A percentile compares a stretch with the other conserved stretches of the same genome.
These are phyloP conservation scores for Fonsecaea nubica DNA, from an alignment of 2,329 filamentous ascomycete species.

Conservation along the genomic window DNA sequence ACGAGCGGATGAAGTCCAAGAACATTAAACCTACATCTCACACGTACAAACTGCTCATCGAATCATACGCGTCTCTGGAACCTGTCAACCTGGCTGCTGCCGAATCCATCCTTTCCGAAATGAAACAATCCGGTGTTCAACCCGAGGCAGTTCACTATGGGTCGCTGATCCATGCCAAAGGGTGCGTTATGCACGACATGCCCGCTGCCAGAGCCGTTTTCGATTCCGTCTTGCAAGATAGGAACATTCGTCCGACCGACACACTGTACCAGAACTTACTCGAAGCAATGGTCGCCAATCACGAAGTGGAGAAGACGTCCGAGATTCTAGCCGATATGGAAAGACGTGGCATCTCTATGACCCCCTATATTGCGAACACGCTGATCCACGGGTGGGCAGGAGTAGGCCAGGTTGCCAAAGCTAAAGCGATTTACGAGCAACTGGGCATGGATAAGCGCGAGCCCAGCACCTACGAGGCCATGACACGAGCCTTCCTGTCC, in stretches of 20 bases:
- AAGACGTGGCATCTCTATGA: conserved; percentile 76
- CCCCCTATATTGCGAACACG: conserved; percentile 97
- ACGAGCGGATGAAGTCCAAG: conserved; percentile 88
- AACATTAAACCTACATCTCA: conserved; percentile 90
- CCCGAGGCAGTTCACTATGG: conserved; percentile 96
- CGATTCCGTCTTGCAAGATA: conserved; percentile 75
- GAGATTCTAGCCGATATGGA: conserved; percentile 78
- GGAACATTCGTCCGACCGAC: conserved; percentile 73
- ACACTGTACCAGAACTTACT: conserved; percentile 97
- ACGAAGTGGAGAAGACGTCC: conserved; percentile 78
- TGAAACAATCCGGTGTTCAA: conserved; percentile 73
- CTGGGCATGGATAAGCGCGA: conserved; percentile 81
- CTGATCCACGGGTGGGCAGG: conserved; percentile 96
- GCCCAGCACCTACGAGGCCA: conserved; percentile 97
- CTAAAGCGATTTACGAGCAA: conserved; percentile 77
- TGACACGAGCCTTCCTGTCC: conserved; percentile 91
- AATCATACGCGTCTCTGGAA: conserved; percentile 92
- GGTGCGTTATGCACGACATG: conserved; percentile 92
- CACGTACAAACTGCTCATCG: conserved; percentile 96
- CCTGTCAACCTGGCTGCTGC: conserved; percentile 88
- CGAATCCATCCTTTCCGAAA: conserved; percentile 79
- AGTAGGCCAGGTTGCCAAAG: conserved; percentile 79
- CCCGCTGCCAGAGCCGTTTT: conserved; percentile 81
- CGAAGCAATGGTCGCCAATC: conserved; percentile 95
- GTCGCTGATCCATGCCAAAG: conserved; percentile 92